phyloP scores from a whole-genome alignment of 768 basidiomycete species.

The Pluteus cervinus region DNA sequence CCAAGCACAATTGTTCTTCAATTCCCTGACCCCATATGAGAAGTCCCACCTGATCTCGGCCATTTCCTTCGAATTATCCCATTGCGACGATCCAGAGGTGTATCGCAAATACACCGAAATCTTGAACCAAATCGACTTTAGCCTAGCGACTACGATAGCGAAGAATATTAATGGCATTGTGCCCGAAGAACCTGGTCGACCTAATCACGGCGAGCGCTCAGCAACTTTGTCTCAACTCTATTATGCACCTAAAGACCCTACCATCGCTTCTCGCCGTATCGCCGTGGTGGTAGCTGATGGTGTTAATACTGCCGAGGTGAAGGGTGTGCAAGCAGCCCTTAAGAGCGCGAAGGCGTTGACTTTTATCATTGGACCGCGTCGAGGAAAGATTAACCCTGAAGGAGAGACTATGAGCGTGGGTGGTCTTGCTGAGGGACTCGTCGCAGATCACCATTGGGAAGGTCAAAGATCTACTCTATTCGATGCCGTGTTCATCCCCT shows the following conservation, averaged over 20 bases:
- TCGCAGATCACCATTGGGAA: conserved; percentile 69
- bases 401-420: conserved; percentile 16
- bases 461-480: conserved; percentile 79
- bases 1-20: conserved; percentile 79
- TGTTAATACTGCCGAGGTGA: conserved; percentile 56
- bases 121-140: conserved; percentile 68
- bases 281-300: conserved; percentile 75
- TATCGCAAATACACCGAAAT: conserved; percentile 62
- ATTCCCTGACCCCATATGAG: conserved; percentile 68
- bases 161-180: conserved; percentile 53
- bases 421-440: conserved; percentile 25
- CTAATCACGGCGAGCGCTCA: conserved; percentile 54
- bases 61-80: conserved; percentile 77
- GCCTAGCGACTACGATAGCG: conserved; percentile 68
- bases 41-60: conserved; percentile 66
- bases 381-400: conserved; percentile 43
- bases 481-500: conserved; percentile 76
- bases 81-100: conserved; percentile 72
- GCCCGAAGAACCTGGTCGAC: conserved; percentile 43
- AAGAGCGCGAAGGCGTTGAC: conserved; percentile 47
- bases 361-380: conserved; percentile 62
- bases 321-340: conserved; percentile 50
- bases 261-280: conserved; percentile 61
- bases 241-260: conserved; percentile 48
- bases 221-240: conserved; percentile 54